These are phyloP conservation scores for Boletus sp. DNA, from an alignment of 768 basidiomycete species.

Conservation along the genomic window DNA sequence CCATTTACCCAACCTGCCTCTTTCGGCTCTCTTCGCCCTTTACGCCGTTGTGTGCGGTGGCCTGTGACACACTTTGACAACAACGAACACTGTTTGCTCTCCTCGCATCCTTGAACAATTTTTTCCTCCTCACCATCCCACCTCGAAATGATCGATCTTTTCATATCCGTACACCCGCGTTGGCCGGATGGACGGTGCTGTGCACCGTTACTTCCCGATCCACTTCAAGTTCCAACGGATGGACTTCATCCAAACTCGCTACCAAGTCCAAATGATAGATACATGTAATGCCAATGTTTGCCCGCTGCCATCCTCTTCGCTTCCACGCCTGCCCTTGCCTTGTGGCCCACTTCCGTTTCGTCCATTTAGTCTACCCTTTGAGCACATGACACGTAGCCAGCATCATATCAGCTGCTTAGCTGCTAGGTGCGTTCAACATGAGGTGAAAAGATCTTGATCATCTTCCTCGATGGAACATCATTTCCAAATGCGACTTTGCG, in stretches of 20 bases:
- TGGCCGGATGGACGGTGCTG: constrained; percentile 26
- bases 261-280: constrained; percentile 11
- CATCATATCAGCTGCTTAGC: constrained; percentile 22
- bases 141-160: constrained; percentile 17
- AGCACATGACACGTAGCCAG: constrained; percentile 27
- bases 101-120: constrained; percentile 14
- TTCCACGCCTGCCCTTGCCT: constrained; percentile 25
- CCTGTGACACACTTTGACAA: constrained; percentile 1
- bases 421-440: constrained; percentile 33
- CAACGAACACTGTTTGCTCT: not conserved
- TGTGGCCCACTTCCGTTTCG: constrained; percentile 25
- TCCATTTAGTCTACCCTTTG: constrained; percentile 21
- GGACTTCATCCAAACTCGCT: constrained; percentile 9
- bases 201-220: constrained; percentile 24
- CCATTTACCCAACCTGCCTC: constrained; percentile 13
- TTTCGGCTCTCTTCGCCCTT: constrained; percentile 5
- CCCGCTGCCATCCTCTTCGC: constrained; percentile 20
- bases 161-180: constrained; percentile 36
- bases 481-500: constrained; percentile 24
- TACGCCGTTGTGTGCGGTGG: constrained; percentile 1
- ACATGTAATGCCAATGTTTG: constrained; percentile 16
- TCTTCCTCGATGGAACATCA: constrained; percentile 17
- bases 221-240: constrained; percentile 5
- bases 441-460: constrained; percentile 32
- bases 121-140: constrained; percentile 16